phyloP scores from a whole-genome alignment of 441 rosid genomes.

The Pelargonium citronellum region DNA sequence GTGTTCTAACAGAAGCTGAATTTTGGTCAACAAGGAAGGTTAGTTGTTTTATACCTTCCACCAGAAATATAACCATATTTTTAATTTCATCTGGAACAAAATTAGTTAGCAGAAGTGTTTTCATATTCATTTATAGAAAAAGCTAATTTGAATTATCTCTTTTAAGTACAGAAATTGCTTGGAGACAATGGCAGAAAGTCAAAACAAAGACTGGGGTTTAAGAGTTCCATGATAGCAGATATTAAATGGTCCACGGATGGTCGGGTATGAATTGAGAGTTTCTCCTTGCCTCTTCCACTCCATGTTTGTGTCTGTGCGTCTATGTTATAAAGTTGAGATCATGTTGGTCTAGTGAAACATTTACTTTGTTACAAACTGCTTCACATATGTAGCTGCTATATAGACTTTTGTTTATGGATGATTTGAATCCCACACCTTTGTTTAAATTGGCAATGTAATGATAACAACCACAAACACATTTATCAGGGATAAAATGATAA shows the following conservation, averaged over 20 bases:
- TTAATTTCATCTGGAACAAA: background rate
- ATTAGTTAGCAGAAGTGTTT: background rate
- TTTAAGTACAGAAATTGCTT: slow-evolving; percentile 22
- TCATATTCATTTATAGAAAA: background rate
- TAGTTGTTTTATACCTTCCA: slow-evolving; percentile 7
- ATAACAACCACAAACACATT: background rate
- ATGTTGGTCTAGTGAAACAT: background rate
- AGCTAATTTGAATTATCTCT: background rate
- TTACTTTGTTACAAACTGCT: background rate
- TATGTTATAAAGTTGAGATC: background rate
- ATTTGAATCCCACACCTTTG: background rate
- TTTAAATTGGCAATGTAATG: background rate
- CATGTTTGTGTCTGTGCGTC: background rate
- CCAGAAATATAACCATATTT: background rate
- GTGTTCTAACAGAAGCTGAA: slow-evolving; percentile 27
- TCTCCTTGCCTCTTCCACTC: slow-evolving; percentile 2
- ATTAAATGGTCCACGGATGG: slow-evolving; percentile 29
- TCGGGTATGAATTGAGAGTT: slow-evolving; percentile 18
- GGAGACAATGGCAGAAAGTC: slow-evolving; percentile 21
- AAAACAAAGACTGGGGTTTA: slow-evolving; percentile 26
- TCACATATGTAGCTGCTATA: background rate
- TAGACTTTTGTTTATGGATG: background rate
- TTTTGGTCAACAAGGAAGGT: slow-evolving; percentile 31
- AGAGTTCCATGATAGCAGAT: slow-evolving; percentile 29
- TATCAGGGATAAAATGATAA: background rate